These are phyloP conservation scores for Plantago major DNA, from an alignment of 257 asterid genomes.

Conservation along the genomic window DNA sequence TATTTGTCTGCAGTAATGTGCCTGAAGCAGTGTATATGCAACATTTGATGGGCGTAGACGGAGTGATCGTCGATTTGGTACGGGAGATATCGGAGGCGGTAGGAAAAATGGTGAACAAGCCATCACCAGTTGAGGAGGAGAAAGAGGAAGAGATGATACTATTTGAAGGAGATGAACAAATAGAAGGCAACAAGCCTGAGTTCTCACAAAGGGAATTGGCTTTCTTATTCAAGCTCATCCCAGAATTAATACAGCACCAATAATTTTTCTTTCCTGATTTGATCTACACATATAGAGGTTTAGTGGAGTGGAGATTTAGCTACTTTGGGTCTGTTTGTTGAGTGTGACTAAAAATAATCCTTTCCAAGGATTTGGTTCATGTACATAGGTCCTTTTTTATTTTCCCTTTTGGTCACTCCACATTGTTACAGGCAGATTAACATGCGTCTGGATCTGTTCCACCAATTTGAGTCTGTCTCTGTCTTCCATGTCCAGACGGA, in stretches of 20 bases:
- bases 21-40: slow-evolving; percentile 87
- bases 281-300: neutral
- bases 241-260: slow-evolving; percentile 55
- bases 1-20: slow-evolving; percentile 47
- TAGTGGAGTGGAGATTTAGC: neutral
- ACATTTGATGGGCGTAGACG: slow-evolving; percentile 88
- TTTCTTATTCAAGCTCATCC: slow-evolving; percentile 82
- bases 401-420: neutral
- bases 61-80: slow-evolving; percentile 85
- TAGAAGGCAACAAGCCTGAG: slow-evolving; percentile 41
- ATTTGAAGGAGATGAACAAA: slow-evolving; percentile 33
- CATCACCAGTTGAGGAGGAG: slow-evolving; percentile 10
- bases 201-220: slow-evolving; percentile 77
- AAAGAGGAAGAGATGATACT: slow-evolving; percentile 18
- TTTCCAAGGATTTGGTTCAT: neutral
- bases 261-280: neutral
- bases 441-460: neutral
- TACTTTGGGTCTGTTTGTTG: neutral
- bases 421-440: neutral
- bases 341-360: neutral
- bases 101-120: slow-evolving; percentile 44
- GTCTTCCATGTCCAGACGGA: neutral
- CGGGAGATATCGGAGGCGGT: slow-evolving; percentile 66
- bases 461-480: neutral
- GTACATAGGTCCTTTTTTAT: neutral